A percentile compares a stretch with the other conserved stretches of the same genome.
Conservation (phyloP, 2,329 filamentous ascomycete species). For the Myriosclerotinia scirpicola region DNA sequence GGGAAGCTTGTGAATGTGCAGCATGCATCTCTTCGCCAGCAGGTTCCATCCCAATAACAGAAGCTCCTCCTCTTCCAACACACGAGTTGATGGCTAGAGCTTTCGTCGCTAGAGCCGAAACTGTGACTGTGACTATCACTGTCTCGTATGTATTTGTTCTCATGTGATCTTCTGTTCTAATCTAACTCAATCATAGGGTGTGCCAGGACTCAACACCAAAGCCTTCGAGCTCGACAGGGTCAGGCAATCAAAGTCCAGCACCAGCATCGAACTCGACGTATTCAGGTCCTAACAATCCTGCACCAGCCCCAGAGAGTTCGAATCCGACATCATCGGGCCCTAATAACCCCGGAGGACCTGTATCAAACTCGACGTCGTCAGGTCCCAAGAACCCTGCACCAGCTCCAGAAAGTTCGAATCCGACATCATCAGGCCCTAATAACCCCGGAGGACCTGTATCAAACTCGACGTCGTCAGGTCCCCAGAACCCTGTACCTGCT, state of each 20-base stretch:
- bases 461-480: background rate
- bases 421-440: background rate
- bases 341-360: background rate
- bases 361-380: background rate
- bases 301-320: background rate
- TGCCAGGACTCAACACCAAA: background rate
- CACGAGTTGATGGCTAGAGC: constrained; percentile 17
- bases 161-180: background rate
- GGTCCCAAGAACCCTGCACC: background rate
- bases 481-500: background rate
- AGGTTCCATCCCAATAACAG: constrained; percentile 8
- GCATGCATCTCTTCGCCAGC: constrained; percentile 7
- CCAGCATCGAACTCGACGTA: constrained; percentile 5
- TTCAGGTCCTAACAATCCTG: background rate
- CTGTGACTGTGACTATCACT: constrained; percentile 13
- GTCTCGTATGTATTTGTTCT: constrained; percentile 14
- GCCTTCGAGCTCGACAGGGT: constrained; percentile 1
- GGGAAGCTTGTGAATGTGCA: constrained; percentile 16
- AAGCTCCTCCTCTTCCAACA: constrained; percentile 17
- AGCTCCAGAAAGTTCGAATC: background rate
- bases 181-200: constrained; percentile 14
- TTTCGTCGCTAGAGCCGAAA: constrained; percentile 11
- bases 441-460: background rate
- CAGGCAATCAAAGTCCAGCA: background rate
- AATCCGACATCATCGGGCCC: background rate